Evolutionary conservation across 192 early-diverging fungal species (phyloP).

Genomic region (Gaertneriomyces sp.): DNA sequence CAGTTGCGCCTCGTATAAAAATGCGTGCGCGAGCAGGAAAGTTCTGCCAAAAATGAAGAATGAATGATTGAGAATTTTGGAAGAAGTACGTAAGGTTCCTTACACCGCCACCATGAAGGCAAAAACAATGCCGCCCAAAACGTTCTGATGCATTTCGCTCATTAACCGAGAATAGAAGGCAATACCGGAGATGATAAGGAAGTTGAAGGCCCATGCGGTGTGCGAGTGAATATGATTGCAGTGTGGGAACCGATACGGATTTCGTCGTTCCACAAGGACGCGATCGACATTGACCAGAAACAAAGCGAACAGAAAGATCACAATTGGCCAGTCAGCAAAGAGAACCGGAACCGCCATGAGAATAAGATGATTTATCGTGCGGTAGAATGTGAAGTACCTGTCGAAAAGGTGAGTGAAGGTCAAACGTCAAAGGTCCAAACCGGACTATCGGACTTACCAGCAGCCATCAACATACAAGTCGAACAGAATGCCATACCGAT

Average conservation of each 20-base stretch:
- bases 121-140: neutral
- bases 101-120: neutral
- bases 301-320: constrained; percentile 12
- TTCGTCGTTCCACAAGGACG: neutral
- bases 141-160: neutral
- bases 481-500: constrained; percentile 18
- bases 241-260: constrained; percentile 25
- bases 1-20: constrained; percentile 25
- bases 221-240: constrained; percentile 15
- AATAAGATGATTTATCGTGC: constrained; percentile 5
- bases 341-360: constrained; percentile 20
- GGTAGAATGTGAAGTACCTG: constrained; percentile 27
- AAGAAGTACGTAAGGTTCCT: neutral
- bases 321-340: constrained; percentile 21
- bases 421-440: neutral
- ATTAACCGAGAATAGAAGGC: constrained; percentile 7
- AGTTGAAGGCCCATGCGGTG: constrained; percentile 11
- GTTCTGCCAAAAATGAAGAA: constrained; percentile 7
- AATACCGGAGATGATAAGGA: constrained; percentile 14
- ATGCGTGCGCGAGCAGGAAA: neutral
- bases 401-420: neutral
- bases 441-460: constrained; percentile 14
- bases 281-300: constrained; percentile 14
- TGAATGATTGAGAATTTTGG: neutral
- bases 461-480: constrained; percentile 16